Percentiles rank a stretch among this genome's conserved stretches.
These are phyloP conservation scores for Anthracocystis walkeri DNA, from an alignment of 1,284 basidiomycete species.

Conservation along the genomic window DNA sequence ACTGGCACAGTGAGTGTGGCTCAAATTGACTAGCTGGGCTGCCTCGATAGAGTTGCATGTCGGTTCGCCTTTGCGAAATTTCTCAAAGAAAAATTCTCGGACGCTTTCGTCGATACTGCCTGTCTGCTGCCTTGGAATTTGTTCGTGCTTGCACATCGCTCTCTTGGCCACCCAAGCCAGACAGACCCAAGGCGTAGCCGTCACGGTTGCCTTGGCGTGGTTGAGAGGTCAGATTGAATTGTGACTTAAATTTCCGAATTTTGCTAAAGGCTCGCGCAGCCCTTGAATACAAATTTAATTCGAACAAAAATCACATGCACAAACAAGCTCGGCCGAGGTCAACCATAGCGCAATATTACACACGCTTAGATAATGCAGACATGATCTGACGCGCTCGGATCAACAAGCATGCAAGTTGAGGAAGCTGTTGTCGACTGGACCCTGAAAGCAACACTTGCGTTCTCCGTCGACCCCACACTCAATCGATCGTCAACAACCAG, in stretches of 20 bases:
- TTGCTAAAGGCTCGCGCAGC: no score
- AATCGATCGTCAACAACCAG: background rate
- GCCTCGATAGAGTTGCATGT: background rate
- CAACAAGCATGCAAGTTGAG: constrained; percentile 24
- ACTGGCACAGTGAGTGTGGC: background rate
- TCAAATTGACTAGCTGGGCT: background rate
- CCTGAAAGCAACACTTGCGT: constrained; percentile 21
- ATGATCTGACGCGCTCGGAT: constrained; percentile 14
- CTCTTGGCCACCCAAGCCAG: background rate
- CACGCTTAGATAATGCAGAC: constrained; percentile 23
- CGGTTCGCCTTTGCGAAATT: constrained; percentile 2
- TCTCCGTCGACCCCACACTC: background rate
- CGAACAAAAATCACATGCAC: background rate
- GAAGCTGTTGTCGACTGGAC: constrained; percentile 16
- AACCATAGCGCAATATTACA: background rate
- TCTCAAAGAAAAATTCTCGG: constrained; percentile 11
- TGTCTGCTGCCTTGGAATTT: constrained; percentile 22
- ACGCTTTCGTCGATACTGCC: constrained; percentile 8
- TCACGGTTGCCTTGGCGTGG: background rate
- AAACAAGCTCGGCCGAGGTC: constrained; percentile 4
- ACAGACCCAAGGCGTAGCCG: background rate
- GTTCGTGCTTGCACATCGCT: constrained; percentile 19
- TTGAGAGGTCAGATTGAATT: background rate
- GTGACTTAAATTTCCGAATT: background rate
- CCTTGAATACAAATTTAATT: background rate